A percentile compares a stretch with the other conserved stretches of the same genome.
phyloP scores from a whole-genome alignment of 768 basidiomycete species.

The Tubosaeta sp. region DNA sequence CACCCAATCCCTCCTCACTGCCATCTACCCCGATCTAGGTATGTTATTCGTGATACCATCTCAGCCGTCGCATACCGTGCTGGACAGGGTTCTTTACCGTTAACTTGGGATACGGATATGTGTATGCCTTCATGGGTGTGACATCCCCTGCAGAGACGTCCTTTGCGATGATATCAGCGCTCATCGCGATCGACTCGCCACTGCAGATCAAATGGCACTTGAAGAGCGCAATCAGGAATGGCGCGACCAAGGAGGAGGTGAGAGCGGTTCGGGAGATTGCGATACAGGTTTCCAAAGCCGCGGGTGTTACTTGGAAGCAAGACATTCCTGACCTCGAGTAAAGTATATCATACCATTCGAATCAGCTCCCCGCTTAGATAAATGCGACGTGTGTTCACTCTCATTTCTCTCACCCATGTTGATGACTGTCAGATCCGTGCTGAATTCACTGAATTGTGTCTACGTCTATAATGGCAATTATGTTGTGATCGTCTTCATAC shows the following conservation, averaged over 20 bases:
- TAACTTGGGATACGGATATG: constrained; percentile 53
- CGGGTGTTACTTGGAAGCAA: constrained; percentile 51
- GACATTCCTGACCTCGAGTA: constrained; percentile 42
- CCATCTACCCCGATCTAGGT: constrained; percentile 65
- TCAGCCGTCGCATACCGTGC: background rate
- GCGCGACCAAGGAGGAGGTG: constrained; percentile 50
- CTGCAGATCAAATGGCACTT: constrained; percentile 67
- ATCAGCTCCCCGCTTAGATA: too few relatives aligned
- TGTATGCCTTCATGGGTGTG: constrained; percentile 46
- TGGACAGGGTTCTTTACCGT: constrained; percentile 49
- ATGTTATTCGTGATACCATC: constrained; percentile 5
- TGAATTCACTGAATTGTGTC: too few relatives aligned
- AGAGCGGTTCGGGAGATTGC: constrained; percentile 52
- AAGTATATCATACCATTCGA: background rate
- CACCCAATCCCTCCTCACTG: constrained; percentile 45
- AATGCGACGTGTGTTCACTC: too few relatives aligned
- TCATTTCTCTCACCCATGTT: too few relatives aligned
- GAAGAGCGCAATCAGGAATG: constrained; percentile 48
- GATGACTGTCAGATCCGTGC: too few relatives aligned
- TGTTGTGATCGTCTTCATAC: too few relatives aligned
- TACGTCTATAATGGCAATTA: too few relatives aligned
- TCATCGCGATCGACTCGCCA: constrained; percentile 59
- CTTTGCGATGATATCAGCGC: constrained; percentile 55
- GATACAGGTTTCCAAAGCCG: constrained; percentile 44
- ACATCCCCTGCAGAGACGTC: constrained; percentile 53